Evolutionary conservation across 2,329 filamentous ascomycete genomes (phyloP), one percentile per base, ranked within the genome.

Genomic region (Paracoccidioides brasiliensis): DNA sequence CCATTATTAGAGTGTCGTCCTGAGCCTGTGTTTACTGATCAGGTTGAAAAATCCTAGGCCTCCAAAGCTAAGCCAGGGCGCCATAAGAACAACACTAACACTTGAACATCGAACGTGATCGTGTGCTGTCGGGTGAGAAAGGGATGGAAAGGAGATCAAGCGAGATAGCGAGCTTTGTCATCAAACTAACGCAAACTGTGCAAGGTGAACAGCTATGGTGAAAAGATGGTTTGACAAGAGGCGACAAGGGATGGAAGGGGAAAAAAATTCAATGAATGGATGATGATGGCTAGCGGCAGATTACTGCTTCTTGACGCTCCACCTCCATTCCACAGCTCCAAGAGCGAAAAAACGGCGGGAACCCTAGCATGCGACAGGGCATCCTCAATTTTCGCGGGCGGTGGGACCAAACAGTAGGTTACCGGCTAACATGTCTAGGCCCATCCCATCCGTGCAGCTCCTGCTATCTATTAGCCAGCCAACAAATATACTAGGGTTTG

Each of bases 1-100:
- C 65, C 66, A 67, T 67, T 22, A 46, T 61, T 41, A 40, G 42
- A 50, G 53, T 52, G n/a, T 52, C 22, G 37, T 30, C 49, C 35
- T 14, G 37, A 48, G 41, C 12, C 10, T 42, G 22, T 28, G 35
- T 52, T 52, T 42, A 41, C 22, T 6, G n/a, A 41, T 28, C 44
- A 41, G 37, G 37, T 52, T 35, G 9, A 9, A 32, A n/a, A 52
- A 52, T 41, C 8, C 37, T 15, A 52, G 37, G 49, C 15, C 49
- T 14, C 49, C 14, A 40, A 38, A 14, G 35, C 37, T 41, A 41
- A 32, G 3, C 35, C 35, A 41, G 49, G 37, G 41, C 5, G 41
- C 8, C 22, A 28, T 40, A 5, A 41, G 22, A 52, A 42, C 37
- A 32, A 28, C 49, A 52, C 37, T 22, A 52, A 32, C n/a, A 41